Conservation (phyloP, 2,329 filamentous ascomycete genomes). For the Lecanicillium sp. region DNA sequence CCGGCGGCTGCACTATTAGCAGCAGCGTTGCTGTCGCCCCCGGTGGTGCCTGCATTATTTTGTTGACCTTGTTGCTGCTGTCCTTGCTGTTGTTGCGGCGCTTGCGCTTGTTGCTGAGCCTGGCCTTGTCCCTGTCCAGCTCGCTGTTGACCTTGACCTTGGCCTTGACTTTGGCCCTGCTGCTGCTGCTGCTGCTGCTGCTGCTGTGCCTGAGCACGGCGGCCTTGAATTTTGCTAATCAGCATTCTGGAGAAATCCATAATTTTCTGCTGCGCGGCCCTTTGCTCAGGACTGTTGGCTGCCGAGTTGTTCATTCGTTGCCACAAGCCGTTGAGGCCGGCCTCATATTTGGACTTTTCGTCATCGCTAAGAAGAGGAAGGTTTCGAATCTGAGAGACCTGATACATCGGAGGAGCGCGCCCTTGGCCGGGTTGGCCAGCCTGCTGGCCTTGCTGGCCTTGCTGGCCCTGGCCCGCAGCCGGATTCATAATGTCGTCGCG, state of each 20-base stretch:
- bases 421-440: slow-evolving; percentile 14
- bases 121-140: slow-evolving; percentile 11
- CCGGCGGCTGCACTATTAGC: slow-evolving; percentile 4
- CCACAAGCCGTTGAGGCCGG: slow-evolving; percentile 46
- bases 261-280: slow-evolving; percentile 48
- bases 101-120: slow-evolving; percentile 13
- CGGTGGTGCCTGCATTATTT: slow-evolving; percentile 7
- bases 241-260: slow-evolving; percentile 53
- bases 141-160: slow-evolving; percentile 15
- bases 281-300: slow-evolving; percentile 38
- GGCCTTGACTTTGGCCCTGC: background rate
- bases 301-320: slow-evolving; percentile 39
- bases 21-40: background rate
- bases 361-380: slow-evolving; percentile 42
- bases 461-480: slow-evolving; percentile 15
- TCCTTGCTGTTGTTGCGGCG: slow-evolving; percentile 7
- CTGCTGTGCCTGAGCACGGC: slow-evolving; percentile 26
- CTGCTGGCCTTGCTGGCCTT: slow-evolving; percentile 16
- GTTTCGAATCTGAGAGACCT: slow-evolving; percentile 42
- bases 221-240: slow-evolving; percentile 38
- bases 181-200: slow-evolving; percentile 13
- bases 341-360: slow-evolving; percentile 52
- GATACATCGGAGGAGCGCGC: slow-evolving; percentile 33
- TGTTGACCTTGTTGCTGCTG: slow-evolving; percentile 3
- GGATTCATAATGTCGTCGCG: slow-evolving; percentile 15